A percentile compares a stretch with the other conserved stretches of the same genome.
Evolutionary conservation across 441 rosid species (phyloP).

Genomic region (Hura crepitans): DNA sequence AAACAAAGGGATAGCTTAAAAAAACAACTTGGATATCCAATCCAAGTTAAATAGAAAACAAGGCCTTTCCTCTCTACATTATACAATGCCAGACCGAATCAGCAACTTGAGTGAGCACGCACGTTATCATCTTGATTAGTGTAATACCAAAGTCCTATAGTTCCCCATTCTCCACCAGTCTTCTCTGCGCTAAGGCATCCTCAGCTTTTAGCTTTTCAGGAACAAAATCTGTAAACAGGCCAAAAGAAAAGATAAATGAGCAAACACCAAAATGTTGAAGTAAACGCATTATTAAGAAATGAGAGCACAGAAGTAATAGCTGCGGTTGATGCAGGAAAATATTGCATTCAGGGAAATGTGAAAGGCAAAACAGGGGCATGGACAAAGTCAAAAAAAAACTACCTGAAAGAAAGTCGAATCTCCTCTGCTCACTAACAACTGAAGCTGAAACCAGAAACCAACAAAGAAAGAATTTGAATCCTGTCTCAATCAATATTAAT

Average conservation of each 20-base stretch:
- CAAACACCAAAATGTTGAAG: background rate
- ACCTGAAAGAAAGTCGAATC: conserved; percentile 91
- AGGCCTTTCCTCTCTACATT: background rate
- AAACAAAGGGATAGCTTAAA: background rate
- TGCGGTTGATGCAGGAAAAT: background rate
- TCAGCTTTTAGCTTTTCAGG: conserved; percentile 69
- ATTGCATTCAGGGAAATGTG: background rate
- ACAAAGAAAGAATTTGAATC: conserved; percentile 1
- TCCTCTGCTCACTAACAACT: conserved; percentile 46
- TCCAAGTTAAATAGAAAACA: background rate
- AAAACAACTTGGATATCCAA: background rate
- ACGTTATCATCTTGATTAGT: conserved; percentile 11
- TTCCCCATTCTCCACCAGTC: conserved; percentile 32
- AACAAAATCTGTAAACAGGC: conserved; percentile 51
- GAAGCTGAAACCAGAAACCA: conserved; percentile 52
- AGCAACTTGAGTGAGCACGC: conserved; percentile 11
- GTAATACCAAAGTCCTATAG: conserved; percentile 23
- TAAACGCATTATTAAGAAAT: background rate
- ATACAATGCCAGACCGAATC: background rate
- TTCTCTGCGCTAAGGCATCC: conserved; percentile 53
- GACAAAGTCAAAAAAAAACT: conserved; percentile 19
- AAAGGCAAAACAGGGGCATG: background rate
- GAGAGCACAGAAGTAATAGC: background rate
- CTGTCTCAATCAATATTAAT: background rate
- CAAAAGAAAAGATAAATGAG: background rate